Conservation (phyloP, 1,284 basidiomycete species). For the Puccinia horiana region DNA sequence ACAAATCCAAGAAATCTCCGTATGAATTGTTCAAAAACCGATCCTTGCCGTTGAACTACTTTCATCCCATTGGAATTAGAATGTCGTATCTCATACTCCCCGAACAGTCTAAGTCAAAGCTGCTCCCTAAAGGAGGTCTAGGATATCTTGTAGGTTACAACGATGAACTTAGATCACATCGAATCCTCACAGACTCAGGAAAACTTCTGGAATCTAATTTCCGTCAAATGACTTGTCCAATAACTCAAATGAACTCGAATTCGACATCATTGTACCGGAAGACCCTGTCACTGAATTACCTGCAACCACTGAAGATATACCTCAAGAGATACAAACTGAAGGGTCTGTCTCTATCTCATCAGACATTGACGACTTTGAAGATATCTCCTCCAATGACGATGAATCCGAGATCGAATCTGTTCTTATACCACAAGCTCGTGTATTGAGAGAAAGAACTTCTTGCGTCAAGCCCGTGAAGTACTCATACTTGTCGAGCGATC, state of each 20-base stretch:
- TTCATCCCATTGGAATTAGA: slow-evolving; percentile 13
- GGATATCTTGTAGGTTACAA: not conserved
- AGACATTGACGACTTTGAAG: not conserved
- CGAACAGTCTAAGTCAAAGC: not conserved
- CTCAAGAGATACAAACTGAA: too few species aligned
- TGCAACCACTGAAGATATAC: too few species aligned
- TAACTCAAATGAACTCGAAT: not conserved
- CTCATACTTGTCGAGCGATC: not conserved
- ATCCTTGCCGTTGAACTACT: not conserved
- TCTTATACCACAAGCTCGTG: not conserved
- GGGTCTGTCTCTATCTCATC: too few species aligned
- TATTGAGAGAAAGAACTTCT: not conserved
- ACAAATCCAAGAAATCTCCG: not conserved
- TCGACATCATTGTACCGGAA: too few species aligned
- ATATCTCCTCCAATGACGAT: not conserved
- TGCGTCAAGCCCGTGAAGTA: slow-evolving; percentile 6
- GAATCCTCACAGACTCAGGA: too few species aligned
- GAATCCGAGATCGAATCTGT: not conserved
- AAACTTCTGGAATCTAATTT: too few species aligned
- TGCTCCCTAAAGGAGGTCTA: not conserved
- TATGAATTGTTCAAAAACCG: slow-evolving; percentile 1
- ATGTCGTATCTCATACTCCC: not conserved
- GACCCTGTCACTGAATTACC: too few species aligned
- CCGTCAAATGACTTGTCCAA: too few species aligned
- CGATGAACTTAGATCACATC: not conserved